phyloP scores from a whole-genome alignment of 2,329 filamentous ascomycete species.

The Cercospora sojina region DNA sequence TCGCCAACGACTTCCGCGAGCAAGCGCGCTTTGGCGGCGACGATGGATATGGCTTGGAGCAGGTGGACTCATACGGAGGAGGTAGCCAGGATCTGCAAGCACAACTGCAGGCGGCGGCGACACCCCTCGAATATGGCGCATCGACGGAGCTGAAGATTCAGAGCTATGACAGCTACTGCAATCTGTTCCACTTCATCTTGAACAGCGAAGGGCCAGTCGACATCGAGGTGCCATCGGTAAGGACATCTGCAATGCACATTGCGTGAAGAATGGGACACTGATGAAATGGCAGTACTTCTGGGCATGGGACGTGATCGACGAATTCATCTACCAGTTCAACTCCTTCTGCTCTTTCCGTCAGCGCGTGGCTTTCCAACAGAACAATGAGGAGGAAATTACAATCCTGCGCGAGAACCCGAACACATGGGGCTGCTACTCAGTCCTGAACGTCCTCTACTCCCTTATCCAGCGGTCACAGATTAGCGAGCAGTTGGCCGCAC shows the following conservation, averaged over 20 bases:
- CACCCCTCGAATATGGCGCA: slow-evolving; percentile 93
- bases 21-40: slow-evolving; percentile 90
- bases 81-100: slow-evolving; percentile 90
- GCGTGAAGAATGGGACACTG: slow-evolving; percentile 10
- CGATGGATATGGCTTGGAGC: slow-evolving; percentile 64
- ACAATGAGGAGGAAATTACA: slow-evolving; percentile 85
- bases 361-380: slow-evolving; percentile 71
- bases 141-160: slow-evolving; percentile 95
- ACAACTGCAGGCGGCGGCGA: slow-evolving; percentile 84
- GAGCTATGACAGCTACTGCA: slow-evolving; percentile 99
- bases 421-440: slow-evolving; percentile 99
- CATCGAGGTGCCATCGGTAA: slow-evolving; percentile 90
- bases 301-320: slow-evolving; percentile 99
- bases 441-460: slow-evolving; percentile 98
- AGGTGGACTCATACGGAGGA: slow-evolving; percentile 59
- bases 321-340: slow-evolving; percentile 99
- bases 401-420: slow-evolving; percentile 95
- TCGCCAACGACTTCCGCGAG: slow-evolving; percentile 94
- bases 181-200: slow-evolving; percentile 96
- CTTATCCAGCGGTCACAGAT: slow-evolving; percentile 98
- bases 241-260: slow-evolving; percentile 41
- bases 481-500: slow-evolving; percentile 91
- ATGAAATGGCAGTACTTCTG: slow-evolving; percentile 77
- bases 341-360: slow-evolving; percentile 97
- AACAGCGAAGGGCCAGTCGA: slow-evolving; percentile 99